Percentiles rank a stretch among this genome's conserved stretches.
phyloP scores from a whole-genome alignment of 768 basidiomycete species.

The Nidularia pulvinata region DNA sequence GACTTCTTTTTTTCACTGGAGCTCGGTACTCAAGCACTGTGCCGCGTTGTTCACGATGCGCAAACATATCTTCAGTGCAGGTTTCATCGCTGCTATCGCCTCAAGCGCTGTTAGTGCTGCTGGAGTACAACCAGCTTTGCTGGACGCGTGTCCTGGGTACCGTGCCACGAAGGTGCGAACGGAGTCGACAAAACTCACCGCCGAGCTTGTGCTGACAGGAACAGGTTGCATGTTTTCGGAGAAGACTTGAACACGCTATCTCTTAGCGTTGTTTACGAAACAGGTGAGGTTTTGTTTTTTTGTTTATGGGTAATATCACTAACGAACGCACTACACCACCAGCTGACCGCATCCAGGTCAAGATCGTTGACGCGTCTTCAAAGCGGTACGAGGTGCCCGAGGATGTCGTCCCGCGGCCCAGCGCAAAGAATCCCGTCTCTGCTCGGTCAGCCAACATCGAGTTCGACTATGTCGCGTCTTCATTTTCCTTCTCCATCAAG shows the following conservation, averaged over 20 bases:
- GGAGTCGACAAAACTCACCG: constrained; percentile 37
- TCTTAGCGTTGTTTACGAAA: constrained; percentile 59
- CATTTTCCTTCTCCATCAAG: constrained; percentile 61
- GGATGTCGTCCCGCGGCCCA: constrained; percentile 57
- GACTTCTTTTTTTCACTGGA: too few relatives aligned
- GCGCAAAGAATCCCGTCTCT: constrained; percentile 18
- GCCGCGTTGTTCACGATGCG: not conserved
- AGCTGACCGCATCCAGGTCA: constrained; percentile 64
- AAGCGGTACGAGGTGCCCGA: constrained; percentile 66
- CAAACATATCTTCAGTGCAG: not conserved
- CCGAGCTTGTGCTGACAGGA: constrained; percentile 51
- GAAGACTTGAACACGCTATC: constrained; percentile 44
- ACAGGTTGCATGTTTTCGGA: constrained; percentile 59
- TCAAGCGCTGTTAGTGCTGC: constrained; percentile 4
- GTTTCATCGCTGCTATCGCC: not conserved
- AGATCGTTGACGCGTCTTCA: constrained; percentile 51
- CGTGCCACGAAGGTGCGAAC: constrained; percentile 41
- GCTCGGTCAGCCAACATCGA: constrained; percentile 39
- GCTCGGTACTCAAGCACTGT: too few relatives aligned
- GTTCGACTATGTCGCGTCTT: constrained; percentile 59
- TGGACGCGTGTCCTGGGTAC: constrained; percentile 67
- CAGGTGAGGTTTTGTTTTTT: constrained; percentile 29
- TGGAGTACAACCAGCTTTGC: constrained; percentile 26
- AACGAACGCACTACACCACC: not conserved
- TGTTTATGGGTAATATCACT: too few relatives aligned